Conservation (phyloP, 768 basidiomycete genomes). For the Collybia mongolica region DNA sequence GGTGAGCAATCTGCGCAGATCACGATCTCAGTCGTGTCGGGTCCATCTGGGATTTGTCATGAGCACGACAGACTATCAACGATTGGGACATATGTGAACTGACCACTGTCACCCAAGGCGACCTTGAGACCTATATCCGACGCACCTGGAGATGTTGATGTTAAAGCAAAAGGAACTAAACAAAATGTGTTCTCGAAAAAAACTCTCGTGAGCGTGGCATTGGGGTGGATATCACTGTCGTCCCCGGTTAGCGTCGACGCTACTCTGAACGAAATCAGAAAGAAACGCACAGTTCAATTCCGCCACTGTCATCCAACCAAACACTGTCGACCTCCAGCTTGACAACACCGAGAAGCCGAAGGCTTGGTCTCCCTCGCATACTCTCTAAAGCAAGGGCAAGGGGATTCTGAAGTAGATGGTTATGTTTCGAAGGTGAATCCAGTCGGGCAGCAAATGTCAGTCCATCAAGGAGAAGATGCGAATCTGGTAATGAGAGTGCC, state of each 20-base stretch:
- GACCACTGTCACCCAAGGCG: slow-evolving; percentile 69
- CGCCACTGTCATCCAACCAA: slow-evolving; percentile 59
- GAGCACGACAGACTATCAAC: background rate
- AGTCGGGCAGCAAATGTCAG: slow-evolving; percentile 62
- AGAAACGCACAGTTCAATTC: slow-evolving; percentile 33
- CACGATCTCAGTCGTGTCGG: slow-evolving; percentile 67
- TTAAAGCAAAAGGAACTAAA: slow-evolving; percentile 35
- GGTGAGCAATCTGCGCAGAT: slow-evolving; percentile 37
- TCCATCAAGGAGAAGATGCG: slow-evolving; percentile 69
- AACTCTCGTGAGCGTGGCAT: slow-evolving; percentile 54
- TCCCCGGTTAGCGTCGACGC: background rate
- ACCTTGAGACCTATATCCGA: slow-evolving; percentile 64
- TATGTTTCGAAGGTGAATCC: slow-evolving; percentile 34
- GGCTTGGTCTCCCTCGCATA: slow-evolving; percentile 71
- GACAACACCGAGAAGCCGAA: slow-evolving; percentile 57
- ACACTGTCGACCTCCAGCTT: slow-evolving; percentile 44
- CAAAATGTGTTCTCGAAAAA: slow-evolving; percentile 77
- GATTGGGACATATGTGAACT: slow-evolving; percentile 13
- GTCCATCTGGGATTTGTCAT: slow-evolving; percentile 45
- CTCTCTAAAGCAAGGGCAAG: slow-evolving; percentile 74
- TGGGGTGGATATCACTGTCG: slow-evolving; percentile 68
- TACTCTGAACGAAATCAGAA: background rate
- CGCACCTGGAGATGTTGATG: slow-evolving; percentile 14
- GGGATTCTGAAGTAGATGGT: slow-evolving; percentile 60
- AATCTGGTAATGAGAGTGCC: slow-evolving; percentile 71